Percentiles rank a stretch among this genome's conserved stretches.
phyloP scores from a whole-genome alignment of 257 asterid genomes.

The Jaltomata sinuosa region DNA sequence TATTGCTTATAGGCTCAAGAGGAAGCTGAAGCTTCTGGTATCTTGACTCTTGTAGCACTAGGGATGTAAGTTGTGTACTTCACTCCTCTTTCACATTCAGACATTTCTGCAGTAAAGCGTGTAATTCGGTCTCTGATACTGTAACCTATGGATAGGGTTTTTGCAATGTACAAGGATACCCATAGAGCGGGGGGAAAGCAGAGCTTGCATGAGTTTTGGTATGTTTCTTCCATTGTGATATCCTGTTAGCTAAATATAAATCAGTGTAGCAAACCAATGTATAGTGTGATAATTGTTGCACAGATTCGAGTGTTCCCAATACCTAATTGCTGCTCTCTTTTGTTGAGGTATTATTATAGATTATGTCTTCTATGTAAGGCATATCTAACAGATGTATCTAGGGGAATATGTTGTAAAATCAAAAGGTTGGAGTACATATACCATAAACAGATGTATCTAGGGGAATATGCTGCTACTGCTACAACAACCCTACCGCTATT shows the following conservation, averaged over 20 bases:
- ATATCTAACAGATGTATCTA: background rate
- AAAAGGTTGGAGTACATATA: background rate
- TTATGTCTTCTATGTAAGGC: background rate
- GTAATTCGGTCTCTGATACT: background rate
- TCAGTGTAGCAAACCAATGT: background rate
- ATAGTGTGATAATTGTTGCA: background rate
- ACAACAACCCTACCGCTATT: background rate
- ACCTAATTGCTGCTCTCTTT: background rate
- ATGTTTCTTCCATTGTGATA: background rate
- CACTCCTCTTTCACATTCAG: background rate
- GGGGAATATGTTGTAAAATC: background rate
- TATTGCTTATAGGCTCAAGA: conserved; percentile 4
- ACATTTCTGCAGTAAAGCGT: background rate
- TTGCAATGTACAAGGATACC: conserved; percentile 2
- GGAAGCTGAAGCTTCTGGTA: conserved; percentile 7
- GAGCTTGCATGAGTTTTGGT: conserved; percentile 12
- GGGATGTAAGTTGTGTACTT: conserved; percentile 5
- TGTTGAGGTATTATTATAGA: background rate
- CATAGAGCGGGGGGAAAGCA: conserved; percentile 4
- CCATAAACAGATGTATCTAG: background rate
- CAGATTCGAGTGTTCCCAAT: background rate
- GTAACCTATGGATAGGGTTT: background rate
- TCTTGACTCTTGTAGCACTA: conserved; percentile 2
- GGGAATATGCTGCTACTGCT: background rate
- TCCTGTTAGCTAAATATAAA: background rate